Evolutionary conservation across 768 basidiomycete species (phyloP), one percentile per base, ranked within the genome.

Genomic region (Suillus decipiens): DNA sequence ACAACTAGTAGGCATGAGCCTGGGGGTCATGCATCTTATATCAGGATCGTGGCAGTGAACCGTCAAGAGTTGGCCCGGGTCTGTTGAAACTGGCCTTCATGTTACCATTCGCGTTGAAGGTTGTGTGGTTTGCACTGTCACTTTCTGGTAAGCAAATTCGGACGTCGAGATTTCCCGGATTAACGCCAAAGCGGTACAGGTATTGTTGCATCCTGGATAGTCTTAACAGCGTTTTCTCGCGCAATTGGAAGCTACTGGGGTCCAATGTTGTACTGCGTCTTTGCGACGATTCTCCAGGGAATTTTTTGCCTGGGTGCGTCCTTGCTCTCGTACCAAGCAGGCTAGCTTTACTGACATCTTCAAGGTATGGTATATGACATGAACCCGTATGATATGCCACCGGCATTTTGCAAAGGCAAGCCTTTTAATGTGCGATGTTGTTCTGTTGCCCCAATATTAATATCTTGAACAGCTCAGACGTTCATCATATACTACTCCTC

Each of bases 321-420:
- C 5, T 5, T 15, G n/a, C 17, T 31, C 39, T 53, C 33, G 6
- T 14, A 28, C 15, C 4, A 17, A 17, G 22, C 9, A 28, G 54
- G 36, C 19, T 31, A 54, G 3, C 17, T 57, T 41, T 41, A 36
- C 51, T 67, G 37, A 57, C 14, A 58, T 19, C 22, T 66, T 24
- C 28, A 56, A 89, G 89, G 88, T 12, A 81, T 89, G 74, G 78
- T 86, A 15, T 89, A 85, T 80, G 72, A 75, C 58, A 89, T 90
- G 88, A 77, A 86, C 66, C 86, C 88, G 1, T 77, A 75, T 56
- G 69, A 63, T 22, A 90, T 90, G 87, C 85, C 87, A 10, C 74
- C 69, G 41, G 66, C 70, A 34, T 89, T 90, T 66, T 89, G 89
- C 68, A 73, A 84, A 41, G 78, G 86, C 86, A 67, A 64, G 81